Conservation (phyloP, 345 rosid genomes). For the Pistacia integerrima region DNA sequence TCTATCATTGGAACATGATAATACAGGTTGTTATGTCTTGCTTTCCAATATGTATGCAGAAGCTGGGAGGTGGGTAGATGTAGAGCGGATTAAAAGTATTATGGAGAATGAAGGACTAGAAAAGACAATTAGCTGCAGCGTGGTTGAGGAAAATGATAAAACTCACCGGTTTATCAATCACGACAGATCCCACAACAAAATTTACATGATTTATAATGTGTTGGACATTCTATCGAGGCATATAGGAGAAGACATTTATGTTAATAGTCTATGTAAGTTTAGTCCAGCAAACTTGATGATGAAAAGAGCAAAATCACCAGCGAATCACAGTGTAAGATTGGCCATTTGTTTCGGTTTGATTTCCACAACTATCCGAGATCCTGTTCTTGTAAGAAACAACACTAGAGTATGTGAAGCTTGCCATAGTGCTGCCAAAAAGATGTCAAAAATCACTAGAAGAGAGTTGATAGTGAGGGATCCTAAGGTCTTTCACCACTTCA, state of each 20-base stretch:
- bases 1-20: conserved; percentile 52
- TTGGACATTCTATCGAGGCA: conserved; percentile 44
- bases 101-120: conserved; percentile 59
- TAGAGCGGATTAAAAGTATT: conserved; percentile 44
- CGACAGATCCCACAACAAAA: conserved; percentile 42
- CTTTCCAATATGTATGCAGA: conserved; percentile 76
- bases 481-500: conserved; percentile 67
- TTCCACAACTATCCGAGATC: conserved; percentile 47
- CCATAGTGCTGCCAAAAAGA: conserved; percentile 56
- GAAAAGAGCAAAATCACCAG: conserved; percentile 38
- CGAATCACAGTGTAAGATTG: conserved; percentile 57
- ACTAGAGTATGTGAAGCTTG: conserved; percentile 71
- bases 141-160: conserved; percentile 40
- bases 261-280: conserved; percentile 35
- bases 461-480: conserved; percentile 59
- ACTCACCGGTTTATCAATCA: conserved; percentile 49
- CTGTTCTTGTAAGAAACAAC: conserved; percentile 57
- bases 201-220: conserved; percentile 46
- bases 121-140: conserved; percentile 46
- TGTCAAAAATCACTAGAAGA: conserved; percentile 47
- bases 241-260: conserved; percentile 41
- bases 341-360: conserved; percentile 65
- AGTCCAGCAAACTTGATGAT: conserved; percentile 35
- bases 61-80: conserved; percentile 76
- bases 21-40: conserved; percentile 74